phyloP scores from a whole-genome alignment of 2,329 filamentous ascomycete species.

The Fusarium falciforme region DNA sequence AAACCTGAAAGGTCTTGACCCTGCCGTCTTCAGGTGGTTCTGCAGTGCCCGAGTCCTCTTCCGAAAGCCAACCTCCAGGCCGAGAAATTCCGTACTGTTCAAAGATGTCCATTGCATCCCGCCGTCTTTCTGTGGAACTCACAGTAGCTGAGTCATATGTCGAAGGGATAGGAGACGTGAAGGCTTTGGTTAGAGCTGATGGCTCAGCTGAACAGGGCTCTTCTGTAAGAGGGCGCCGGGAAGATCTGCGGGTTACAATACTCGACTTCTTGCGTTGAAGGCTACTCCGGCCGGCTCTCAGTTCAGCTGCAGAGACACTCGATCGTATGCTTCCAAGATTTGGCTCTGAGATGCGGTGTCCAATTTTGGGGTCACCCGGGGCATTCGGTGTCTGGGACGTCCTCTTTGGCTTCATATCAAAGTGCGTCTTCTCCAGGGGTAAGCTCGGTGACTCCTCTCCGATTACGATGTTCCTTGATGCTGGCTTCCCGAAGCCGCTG shows the following conservation, averaged over 20 bases:
- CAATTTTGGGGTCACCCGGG: not conserved
- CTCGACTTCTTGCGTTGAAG: not conserved
- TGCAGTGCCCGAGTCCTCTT: constrained; percentile 45
- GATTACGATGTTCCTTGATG: constrained; percentile 40
- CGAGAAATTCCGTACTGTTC: constrained; percentile 58
- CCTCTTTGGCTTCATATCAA: constrained; percentile 28
- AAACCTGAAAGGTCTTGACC: constrained; percentile 52
- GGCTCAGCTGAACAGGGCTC: constrained; percentile 10
- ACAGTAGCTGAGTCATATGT: constrained; percentile 41
- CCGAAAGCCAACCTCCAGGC: constrained; percentile 60
- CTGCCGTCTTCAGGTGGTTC: constrained; percentile 28
- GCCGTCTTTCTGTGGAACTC: constrained; percentile 50
- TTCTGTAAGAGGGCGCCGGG: not conserved
- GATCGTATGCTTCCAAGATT: constrained; percentile 5
- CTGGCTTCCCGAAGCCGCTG: constrained; percentile 40
- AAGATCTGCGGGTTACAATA: not conserved
- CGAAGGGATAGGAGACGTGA: constrained; percentile 11
- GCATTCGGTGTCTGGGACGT: constrained; percentile 7
- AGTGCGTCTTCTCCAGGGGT: constrained; percentile 35
- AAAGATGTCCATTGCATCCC: constrained; percentile 61
- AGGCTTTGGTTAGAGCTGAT: not conserved
- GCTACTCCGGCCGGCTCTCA: not conserved
- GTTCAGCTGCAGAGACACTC: constrained; percentile 20
- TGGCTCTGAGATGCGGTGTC: constrained; percentile 2
- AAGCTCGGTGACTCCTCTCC: constrained; percentile 32